A percentile compares a stretch with the other conserved stretches of the same genome.
Conservation (phyloP, 768 basidiomycete species). For the Leccinellum albellum region DNA sequence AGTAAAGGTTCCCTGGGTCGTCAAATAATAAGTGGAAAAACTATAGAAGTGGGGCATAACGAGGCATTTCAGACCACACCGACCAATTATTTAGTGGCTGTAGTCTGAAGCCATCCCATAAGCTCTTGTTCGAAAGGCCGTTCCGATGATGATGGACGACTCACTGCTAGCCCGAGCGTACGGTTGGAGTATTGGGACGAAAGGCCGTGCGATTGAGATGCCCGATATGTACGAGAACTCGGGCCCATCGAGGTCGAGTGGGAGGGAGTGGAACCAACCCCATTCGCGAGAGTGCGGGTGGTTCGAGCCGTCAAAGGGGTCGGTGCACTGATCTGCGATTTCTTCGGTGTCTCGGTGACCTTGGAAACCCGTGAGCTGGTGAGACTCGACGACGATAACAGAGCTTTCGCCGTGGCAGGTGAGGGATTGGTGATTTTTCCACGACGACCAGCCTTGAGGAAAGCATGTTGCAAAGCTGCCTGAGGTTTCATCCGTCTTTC, state of each 20-base stretch:
- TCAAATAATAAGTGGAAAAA: constrained; percentile 8
- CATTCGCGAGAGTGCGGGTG: constrained; percentile 49
- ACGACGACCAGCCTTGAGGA: constrained; percentile 67
- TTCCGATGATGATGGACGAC: constrained; percentile 38
- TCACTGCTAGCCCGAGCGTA: constrained; percentile 68
- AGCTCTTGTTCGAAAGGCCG: constrained; percentile 34
- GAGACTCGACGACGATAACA: constrained; percentile 56
- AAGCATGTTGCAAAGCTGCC: constrained; percentile 87
- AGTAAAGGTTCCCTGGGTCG: constrained; percentile 18
- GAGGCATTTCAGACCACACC: constrained; percentile 12
- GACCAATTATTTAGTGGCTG: constrained; percentile 30
- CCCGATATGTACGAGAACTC: constrained; percentile 61
- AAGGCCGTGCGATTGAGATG: constrained; percentile 66
- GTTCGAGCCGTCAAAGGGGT: constrained; percentile 82
- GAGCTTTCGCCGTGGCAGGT: constrained; percentile 47
- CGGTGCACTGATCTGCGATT: constrained; percentile 85
- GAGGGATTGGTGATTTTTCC: constrained; percentile 43
- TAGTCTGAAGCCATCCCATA: constrained; percentile 36
- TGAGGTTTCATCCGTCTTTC: constrained; percentile 94
- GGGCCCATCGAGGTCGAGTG: constrained; percentile 57
- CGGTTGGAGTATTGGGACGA: constrained; percentile 75
- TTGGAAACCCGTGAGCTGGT: constrained; percentile 48
- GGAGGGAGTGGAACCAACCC: constrained; percentile 55
- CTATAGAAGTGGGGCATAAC: constrained; percentile 1
- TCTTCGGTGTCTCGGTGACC: constrained; percentile 75